Conservation (phyloP, 2,329 filamentous ascomycete genomes). For the Phoma sp. region DNA sequence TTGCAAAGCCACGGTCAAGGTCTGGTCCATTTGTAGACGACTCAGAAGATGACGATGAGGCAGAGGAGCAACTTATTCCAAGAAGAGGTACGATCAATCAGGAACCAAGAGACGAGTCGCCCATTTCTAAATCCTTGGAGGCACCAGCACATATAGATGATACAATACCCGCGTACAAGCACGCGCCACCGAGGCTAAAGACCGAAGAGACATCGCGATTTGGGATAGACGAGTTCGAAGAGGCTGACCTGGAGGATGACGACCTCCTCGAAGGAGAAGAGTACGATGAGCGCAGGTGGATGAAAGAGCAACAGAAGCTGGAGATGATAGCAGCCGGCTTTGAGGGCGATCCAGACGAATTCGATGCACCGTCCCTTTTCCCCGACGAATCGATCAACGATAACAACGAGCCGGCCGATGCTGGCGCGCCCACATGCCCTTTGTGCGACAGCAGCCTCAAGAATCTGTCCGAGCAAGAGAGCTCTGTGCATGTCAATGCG, state of each 20-base stretch:
- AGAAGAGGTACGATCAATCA: constrained; percentile 33
- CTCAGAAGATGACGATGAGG: constrained; percentile 62
- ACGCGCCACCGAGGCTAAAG: constrained; percentile 43
- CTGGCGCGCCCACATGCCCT: constrained; percentile 64
- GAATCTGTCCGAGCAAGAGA: constrained; percentile 65
- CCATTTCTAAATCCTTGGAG: constrained; percentile 33
- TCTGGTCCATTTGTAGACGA: constrained; percentile 73
- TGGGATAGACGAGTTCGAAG: constrained; percentile 57
- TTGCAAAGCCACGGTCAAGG: constrained; percentile 37
- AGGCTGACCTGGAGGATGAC: constrained; percentile 65
- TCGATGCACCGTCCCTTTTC: constrained; percentile 51
- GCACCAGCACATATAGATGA: constrained; percentile 17
- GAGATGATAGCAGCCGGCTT: constrained; percentile 58
- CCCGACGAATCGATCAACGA: constrained; percentile 30
- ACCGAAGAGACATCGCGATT: constrained; percentile 56
- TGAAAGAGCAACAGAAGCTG: constrained; percentile 70
- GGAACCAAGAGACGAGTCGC: constrained; percentile 14
- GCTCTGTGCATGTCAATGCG: constrained; percentile 85
- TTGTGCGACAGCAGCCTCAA: constrained; percentile 73
- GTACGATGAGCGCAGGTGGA: constrained; percentile 64
- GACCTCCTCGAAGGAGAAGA: constrained; percentile 62
- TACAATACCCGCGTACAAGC: not conserved
- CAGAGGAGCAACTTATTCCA: constrained; percentile 9
- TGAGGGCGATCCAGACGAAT: constrained; percentile 58
- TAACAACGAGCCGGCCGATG: constrained; percentile 21